These are phyloP conservation scores for Eleusine coracana DNA, from an alignment of 176 grass and related monocot species.

Conservation along the genomic window DNA sequence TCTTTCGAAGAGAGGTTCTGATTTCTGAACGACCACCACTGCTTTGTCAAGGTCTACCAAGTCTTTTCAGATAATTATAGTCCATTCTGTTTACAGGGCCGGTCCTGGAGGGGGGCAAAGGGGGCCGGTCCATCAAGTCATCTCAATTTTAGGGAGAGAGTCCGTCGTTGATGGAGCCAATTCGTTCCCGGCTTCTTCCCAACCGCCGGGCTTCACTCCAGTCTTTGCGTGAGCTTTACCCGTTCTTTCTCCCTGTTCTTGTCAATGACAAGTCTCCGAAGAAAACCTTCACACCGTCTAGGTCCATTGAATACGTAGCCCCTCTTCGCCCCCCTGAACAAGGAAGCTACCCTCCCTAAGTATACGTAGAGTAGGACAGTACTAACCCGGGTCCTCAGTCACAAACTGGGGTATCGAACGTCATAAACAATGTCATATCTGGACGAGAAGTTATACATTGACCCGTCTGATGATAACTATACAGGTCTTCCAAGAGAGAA, in stretches of 20 bases:
- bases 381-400: background rate
- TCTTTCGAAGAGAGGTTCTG: no score
- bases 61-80: background rate
- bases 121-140: no score
- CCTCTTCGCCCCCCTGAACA: background rate
- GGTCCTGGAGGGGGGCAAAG: no score
- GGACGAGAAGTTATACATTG: background rate
- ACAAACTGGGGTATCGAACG: conserved; percentile 12
- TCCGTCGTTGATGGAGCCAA: background rate
- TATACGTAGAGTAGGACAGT: no score
- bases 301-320: background rate
- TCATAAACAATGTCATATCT: conserved; percentile 13
- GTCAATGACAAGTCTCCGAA: background rate
- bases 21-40: no score
- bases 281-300: background rate
- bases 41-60: background rate
- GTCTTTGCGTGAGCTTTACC: conserved; percentile 11
- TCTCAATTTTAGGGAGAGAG: background rate
- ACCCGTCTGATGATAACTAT: background rate
- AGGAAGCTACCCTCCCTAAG: no score
- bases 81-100: background rate
- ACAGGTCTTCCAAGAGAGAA: background rate
- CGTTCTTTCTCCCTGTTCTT: background rate
- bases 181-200: background rate
- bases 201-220: background rate